phyloP scores from a whole-genome alignment of 768 basidiomycete genomes.

The Lyophyllum semitale region DNA sequence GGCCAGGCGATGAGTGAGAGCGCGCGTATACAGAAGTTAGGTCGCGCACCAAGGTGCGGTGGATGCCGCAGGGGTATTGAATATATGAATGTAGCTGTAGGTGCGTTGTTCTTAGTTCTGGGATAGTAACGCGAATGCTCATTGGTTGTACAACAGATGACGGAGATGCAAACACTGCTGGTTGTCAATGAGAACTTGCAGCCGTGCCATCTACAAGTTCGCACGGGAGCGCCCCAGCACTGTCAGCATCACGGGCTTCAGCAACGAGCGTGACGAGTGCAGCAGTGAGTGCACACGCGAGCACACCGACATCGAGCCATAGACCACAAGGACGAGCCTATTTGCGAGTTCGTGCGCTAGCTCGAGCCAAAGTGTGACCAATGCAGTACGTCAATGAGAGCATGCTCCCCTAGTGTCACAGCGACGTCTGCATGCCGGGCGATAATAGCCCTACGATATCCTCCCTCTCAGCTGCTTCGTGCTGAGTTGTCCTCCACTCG shows the following conservation, averaged over 20 bases:
- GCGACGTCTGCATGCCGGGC: constrained; percentile 52
- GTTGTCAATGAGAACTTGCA: no score
- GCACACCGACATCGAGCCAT: constrained; percentile 51
- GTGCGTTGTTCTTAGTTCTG: no score
- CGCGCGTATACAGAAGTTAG: no score
- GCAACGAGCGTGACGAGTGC: constrained; percentile 63
- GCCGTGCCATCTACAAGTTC: constrained; percentile 68
- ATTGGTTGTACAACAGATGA: no score
- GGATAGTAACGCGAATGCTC: no score
- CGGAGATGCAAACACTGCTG: no score
- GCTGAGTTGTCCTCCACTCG: constrained; percentile 30
- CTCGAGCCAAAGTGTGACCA: constrained; percentile 34
- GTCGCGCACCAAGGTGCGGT: no score
- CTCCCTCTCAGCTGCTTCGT: constrained; percentile 62
- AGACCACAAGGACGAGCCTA: constrained; percentile 45
- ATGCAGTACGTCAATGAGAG: constrained; percentile 31
- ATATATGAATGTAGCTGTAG: no score
- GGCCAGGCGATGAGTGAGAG: no score
- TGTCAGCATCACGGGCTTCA: constrained; percentile 55
- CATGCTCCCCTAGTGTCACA: constrained; percentile 39
- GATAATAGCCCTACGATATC: constrained; percentile 60
- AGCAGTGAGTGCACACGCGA: constrained; percentile 68
- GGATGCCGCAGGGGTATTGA: no score
- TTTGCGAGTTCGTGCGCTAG: constrained; percentile 32
- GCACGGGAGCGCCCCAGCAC: constrained; percentile 53